Conservation (phyloP, 1,139 yeast species). For the Zygosaccharomyces pseudobailii region DNA sequence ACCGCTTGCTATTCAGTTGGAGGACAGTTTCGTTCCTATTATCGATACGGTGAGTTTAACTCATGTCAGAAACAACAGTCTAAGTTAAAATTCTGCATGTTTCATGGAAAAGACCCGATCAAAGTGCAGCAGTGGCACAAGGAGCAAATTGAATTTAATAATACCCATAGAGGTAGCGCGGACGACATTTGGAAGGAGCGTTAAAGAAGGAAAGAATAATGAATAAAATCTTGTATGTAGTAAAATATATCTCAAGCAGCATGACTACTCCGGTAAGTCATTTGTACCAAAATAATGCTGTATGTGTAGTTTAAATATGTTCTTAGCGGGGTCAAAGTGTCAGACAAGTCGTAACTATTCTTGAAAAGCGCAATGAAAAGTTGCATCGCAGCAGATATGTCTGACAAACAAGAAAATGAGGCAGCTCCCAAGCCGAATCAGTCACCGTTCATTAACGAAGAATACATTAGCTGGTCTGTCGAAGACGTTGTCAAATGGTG, state of each 20-base stretch:
- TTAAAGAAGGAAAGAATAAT: background rate
- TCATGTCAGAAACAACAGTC: constrained; percentile 65
- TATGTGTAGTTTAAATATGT: background rate
- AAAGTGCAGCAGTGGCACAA: constrained; percentile 70
- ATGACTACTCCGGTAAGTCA: background rate
- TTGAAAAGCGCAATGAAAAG: background rate
- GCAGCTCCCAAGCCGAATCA: background rate
- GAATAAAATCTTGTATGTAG: background rate
- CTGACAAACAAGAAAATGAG: constrained; percentile 5
- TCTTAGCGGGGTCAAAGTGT: background rate
- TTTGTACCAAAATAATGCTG: background rate
- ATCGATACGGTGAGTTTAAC: constrained; percentile 74
- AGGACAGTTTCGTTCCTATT: constrained; percentile 78
- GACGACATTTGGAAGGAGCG: constrained; percentile 74
- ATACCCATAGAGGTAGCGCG: constrained; percentile 61
- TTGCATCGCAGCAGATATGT: constrained; percentile 2
- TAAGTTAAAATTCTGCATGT: constrained; percentile 77
- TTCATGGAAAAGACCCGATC: constrained; percentile 46
- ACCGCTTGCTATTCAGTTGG: constrained; percentile 85
- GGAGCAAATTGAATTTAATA: constrained; percentile 50
- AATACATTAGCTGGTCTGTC: constrained; percentile 20
- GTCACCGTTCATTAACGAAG: constrained; percentile 8
- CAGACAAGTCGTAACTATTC: background rate
- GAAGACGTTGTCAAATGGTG: constrained; percentile 26
- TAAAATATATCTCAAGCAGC: background rate